Evolutionary conservation across 2,329 filamentous ascomycete species (phyloP).

Genomic region (Colletotrichum magnum): DNA sequence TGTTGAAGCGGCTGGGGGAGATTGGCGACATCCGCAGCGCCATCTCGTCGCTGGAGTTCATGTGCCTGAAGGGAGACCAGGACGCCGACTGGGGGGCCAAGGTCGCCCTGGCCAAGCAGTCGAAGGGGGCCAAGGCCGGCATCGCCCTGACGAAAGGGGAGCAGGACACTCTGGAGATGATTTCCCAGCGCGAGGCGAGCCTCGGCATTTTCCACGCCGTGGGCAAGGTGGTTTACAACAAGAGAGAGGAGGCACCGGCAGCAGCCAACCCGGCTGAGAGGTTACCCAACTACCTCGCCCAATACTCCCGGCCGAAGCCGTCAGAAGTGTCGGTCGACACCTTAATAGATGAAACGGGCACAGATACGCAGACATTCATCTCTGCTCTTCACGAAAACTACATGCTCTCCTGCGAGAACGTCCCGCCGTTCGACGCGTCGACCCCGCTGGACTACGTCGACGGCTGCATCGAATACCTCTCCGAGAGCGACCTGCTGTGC

Average conservation of each 20-base stretch:
- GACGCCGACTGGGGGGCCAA: constrained; percentile 82
- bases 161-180: constrained; percentile 81
- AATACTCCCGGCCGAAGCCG: constrained; percentile 70
- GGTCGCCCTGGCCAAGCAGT: constrained; percentile 78
- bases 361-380: constrained; percentile 91
- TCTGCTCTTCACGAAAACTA: constrained; percentile 96
- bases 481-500: constrained; percentile 88
- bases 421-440: constrained; percentile 62
- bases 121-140: constrained; percentile 70
- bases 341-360: constrained; percentile 93
- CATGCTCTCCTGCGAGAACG: constrained; percentile 81
- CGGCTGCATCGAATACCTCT: constrained; percentile 88
- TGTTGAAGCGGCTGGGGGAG: constrained; percentile 85
- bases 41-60: constrained; percentile 91
- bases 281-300: constrained; percentile 72
- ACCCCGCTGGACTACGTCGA: constrained; percentile 84
- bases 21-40: constrained; percentile 94
- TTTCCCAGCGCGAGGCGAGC: constrained; percentile 89
- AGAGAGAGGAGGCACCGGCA: constrained; percentile 74
- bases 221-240: constrained; percentile 97
- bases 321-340: constrained; percentile 79
- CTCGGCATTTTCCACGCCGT: constrained; percentile 97
- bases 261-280: constrained; percentile 61
- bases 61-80: constrained; percentile 87
- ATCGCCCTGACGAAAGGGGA: constrained; percentile 81